Conservation (phyloP, 768 basidiomycete species). For the Fistulinella prunicolor region DNA sequence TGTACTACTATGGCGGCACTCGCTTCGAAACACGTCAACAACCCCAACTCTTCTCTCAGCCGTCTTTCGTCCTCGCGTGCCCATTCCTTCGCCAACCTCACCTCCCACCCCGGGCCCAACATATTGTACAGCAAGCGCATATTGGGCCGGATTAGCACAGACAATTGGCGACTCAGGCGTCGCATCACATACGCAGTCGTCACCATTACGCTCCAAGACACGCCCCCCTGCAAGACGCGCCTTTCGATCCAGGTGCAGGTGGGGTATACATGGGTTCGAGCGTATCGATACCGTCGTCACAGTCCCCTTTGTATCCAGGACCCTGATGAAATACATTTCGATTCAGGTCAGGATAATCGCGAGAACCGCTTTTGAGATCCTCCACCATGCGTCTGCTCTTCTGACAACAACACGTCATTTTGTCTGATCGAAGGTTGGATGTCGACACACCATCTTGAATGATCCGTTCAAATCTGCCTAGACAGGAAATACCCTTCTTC, state of each 20-base stretch:
- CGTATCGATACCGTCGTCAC: slow-evolving; percentile 96
- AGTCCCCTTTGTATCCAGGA: slow-evolving; percentile 86
- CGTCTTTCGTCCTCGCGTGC: slow-evolving; percentile 49
- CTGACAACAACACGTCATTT: too few species aligned
- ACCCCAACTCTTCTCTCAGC: slow-evolving; percentile 57
- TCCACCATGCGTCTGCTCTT: too few species aligned
- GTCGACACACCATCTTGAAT: too few species aligned
- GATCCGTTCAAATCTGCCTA: too few species aligned
- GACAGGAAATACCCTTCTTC: too few species aligned
- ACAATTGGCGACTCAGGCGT: slow-evolving; percentile 83
- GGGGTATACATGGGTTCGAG: slow-evolving; percentile 84
- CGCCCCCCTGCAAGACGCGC: slow-evolving; percentile 82
- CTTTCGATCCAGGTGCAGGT: slow-evolving; percentile 93
- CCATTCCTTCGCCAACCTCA: slow-evolving; percentile 79
- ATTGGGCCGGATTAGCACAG: slow-evolving; percentile 91
- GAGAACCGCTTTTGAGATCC: too few species aligned
- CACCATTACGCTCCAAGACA: slow-evolving; percentile 91
- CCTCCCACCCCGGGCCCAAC: slow-evolving; percentile 94
- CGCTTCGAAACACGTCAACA: slow-evolving; percentile 79
- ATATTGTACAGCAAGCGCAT: slow-evolving; percentile 94
- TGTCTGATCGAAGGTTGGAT: too few species aligned
- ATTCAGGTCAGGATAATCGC: too few species aligned
- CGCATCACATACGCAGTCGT: slow-evolving; percentile 99
- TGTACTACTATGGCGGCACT: slow-evolving; percentile 93
- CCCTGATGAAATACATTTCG: too few species aligned